Evolutionary conservation across 2,329 filamentous ascomycete genomes (phyloP).

Genomic region (Fusarium longipes): DNA sequence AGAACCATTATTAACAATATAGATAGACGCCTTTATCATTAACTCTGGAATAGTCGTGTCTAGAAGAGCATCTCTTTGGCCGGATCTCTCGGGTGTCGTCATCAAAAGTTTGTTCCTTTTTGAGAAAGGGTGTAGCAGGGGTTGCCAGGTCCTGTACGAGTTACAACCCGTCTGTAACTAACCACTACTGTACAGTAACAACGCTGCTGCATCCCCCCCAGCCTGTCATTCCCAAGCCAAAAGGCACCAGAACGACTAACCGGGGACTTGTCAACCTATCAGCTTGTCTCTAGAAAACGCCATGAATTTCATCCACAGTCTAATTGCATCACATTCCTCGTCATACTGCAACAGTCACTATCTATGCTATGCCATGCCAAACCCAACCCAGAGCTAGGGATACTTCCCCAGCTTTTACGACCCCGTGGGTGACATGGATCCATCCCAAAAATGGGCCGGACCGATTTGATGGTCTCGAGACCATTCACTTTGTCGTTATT

Average conservation of each 20-base stretch:
- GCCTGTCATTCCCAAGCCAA: not conserved
- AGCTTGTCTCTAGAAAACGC: not conserved
- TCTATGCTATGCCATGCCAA: no score
- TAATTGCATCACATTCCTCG: not conserved
- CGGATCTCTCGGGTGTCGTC: conserved; percentile 36
- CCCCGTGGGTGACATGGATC: conserved; percentile 25
- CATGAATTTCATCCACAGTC: not conserved
- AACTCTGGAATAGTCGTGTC: not conserved
- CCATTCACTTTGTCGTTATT: conserved; percentile 8
- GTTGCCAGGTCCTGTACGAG: not conserved
- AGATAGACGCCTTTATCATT: not conserved
- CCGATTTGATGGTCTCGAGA: conserved; percentile 42
- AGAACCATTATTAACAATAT: not conserved
- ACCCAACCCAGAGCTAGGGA: no score
- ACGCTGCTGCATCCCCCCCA: not conserved
- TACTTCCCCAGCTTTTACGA: conserved; percentile 26
- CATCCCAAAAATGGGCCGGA: conserved; percentile 33
- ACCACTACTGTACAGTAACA: not conserved
- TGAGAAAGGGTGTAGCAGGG: conserved; percentile 5
- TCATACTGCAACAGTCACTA: no score
- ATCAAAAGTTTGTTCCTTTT: not conserved
- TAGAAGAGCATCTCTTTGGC: not conserved
- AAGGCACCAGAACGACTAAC: not conserved
- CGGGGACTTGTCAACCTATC: conserved; percentile 7
- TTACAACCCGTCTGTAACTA: no score